Percentiles rank a stretch among this genome's conserved stretches.
phyloP scores from a whole-genome alignment of 345 rosid genomes.

The Iberis pinnata region DNA sequence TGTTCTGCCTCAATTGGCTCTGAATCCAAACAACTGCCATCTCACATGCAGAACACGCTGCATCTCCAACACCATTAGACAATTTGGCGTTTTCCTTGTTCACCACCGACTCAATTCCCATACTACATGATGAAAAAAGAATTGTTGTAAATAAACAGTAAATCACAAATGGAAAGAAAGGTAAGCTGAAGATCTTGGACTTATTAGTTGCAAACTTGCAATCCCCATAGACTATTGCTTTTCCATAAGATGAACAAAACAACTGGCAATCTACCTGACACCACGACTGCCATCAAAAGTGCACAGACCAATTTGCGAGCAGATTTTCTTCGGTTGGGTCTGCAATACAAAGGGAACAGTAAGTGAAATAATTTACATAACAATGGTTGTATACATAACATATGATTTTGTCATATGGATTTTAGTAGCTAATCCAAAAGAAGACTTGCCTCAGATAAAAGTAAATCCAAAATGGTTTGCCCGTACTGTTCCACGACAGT shows the following conservation, averaged over 20 bases:
- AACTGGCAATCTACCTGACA: slow-evolving; percentile 50
- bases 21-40: slow-evolving; percentile 92
- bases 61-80: slow-evolving; percentile 36
- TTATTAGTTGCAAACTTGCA: too few relatives aligned
- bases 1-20: slow-evolving; percentile 66
- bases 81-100: slow-evolving; percentile 39
- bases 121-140: slow-evolving; percentile 28
- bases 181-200: too few relatives aligned
- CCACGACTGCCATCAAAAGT: slow-evolving; percentile 72
- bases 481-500: slow-evolving; percentile 79
- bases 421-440: background rate
- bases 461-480: slow-evolving; percentile 57
- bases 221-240: background rate
- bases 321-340: slow-evolving; percentile 66
- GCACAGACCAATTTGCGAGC: slow-evolving; percentile 84
- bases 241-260: slow-evolving; percentile 1
- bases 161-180: too few relatives aligned
- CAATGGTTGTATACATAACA: background rate
- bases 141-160: too few relatives aligned
- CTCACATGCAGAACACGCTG: slow-evolving; percentile 77
- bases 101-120: slow-evolving; percentile 74
- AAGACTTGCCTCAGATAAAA: slow-evolving; percentile 45
- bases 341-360: slow-evolving; percentile 15
- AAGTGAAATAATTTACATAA: background rate
- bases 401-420: background rate